Percentiles rank a stretch among this genome's conserved stretches.
These are phyloP conservation scores for Fragosphaeria purpurea DNA, from an alignment of 2,329 filamentous ascomycete genomes.

Conservation along the genomic window DNA sequence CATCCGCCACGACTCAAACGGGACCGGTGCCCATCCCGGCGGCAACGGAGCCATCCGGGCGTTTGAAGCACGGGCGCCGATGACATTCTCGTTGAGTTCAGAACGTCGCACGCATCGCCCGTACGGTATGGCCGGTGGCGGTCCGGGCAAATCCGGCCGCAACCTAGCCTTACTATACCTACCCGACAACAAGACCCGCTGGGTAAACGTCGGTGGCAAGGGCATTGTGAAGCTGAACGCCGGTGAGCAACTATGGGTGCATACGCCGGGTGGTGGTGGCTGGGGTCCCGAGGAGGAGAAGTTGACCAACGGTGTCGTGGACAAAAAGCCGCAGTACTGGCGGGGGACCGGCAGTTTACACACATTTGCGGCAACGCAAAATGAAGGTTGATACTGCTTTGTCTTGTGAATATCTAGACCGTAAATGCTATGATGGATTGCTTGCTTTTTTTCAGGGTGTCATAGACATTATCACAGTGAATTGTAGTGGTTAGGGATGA, in stretches of 20 bases:
- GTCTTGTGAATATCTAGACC: too few relatives aligned
- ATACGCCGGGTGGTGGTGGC: not conserved
- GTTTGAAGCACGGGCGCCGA: conserved; percentile 20
- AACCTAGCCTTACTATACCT: not conserved
- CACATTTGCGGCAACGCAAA: too few relatives aligned
- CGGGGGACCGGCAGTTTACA: too few relatives aligned
- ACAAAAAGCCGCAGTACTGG: too few relatives aligned
- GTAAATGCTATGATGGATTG: too few relatives aligned
- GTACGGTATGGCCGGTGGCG: conserved; percentile 1
- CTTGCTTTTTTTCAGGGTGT: too few relatives aligned
- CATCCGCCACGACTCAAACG: conserved; percentile 20
- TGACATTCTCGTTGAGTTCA: not conserved
- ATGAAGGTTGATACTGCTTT: too few relatives aligned
- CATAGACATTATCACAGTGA: too few relatives aligned
- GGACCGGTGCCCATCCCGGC: conserved; percentile 19
- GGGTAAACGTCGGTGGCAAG: not conserved
- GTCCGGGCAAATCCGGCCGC: not conserved
- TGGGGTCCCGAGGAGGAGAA: too few relatives aligned
- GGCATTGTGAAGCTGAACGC: not conserved
- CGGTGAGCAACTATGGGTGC: not conserved
- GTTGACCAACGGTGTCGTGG: too few relatives aligned
- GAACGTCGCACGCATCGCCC: not conserved
- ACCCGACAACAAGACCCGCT: not conserved
- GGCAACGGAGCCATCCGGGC: conserved; percentile 25
- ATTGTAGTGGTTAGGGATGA: too few relatives aligned